Base-by-base conservation (phyloP, 495 filamentous ascomycete species). In the Penicillium simplicissimum region DNA sequence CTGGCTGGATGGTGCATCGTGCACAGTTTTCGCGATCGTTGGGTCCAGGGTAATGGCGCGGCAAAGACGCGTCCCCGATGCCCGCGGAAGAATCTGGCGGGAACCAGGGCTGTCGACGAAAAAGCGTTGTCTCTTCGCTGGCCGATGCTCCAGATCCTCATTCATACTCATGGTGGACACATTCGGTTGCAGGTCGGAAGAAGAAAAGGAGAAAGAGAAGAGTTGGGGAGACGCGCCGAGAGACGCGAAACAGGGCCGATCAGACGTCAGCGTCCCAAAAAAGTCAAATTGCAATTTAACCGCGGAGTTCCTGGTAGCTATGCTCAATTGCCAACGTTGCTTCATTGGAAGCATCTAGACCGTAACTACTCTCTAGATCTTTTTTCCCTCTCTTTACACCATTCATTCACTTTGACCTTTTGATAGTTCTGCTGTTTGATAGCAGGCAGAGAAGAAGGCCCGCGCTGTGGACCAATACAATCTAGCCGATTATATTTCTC, bases 51-150 rank as follows among this genome's bases (percentile, higher is more conserved):
- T 48, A 47, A 48, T 58, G 59, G 31, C 53, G 57, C 21, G 66
- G 52, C 17, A 62, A 19, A 8, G 68, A 69, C 69, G 73, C 69
- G 72, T 75, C 64, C 45, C 58, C 17, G 37, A 9, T 54, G 0
- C 49, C 40, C 4, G 60, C 3, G 21, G 9, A 47, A 11, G 58
- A 34, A 40, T 64, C 36, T 48, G 52, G 57, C 14, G 55, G 13
- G 59, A 34, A 35, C 35, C 42, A 15, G 69, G 58, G 3, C 67
- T 59, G 14, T 95, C 89, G 4, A 80, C 78, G 68, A 96, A 93
- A 74, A 96, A 96, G 28, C 93, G 87, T 57, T 88, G 81, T 74
- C 88, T 93, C 79, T 97, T 97, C 40, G 74, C 74, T 4, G 91
- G 92, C 21, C 86, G 83, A 48, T 87, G 59, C 37, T 65, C 61